Base-by-base conservation (phyloP, 176 grass and related monocot species). In the Bolboschoenus planiculmis region DNA sequence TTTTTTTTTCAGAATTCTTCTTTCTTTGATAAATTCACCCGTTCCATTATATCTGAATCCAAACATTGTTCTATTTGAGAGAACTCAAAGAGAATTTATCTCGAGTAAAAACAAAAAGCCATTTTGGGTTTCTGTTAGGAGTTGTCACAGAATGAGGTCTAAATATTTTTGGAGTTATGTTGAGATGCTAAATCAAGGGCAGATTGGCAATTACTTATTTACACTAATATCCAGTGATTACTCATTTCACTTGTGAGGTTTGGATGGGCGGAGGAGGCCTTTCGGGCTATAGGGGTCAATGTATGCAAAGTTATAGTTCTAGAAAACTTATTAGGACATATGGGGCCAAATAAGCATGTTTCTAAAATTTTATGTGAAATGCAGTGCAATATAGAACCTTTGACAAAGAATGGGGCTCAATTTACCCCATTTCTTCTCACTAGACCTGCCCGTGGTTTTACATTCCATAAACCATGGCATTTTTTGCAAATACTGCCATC, bases 101-200 rank as follows among this genome's bases (percentile, higher is more conserved):
- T 61, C 29, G 57, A 61, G 23, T 30, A 65, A 65, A 65, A 66
- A 23, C 20, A 42, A 70, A 23, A 34, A 16, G 16, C 59, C 35
- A 65, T 67, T 71, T 70, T 44, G 37, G n/a, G 44, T 71, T 62
- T 71, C 37, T 71, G 29, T 71, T 71, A 62, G 66, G 37, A 71
- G 3, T 24, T 13, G 37, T 71, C 39, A 71, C 37, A 26, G 66
- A 23, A 42, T 23, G 37, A 43, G 66, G 3, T 71, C 66, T 26
- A 44, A 24, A 43, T 26, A 71, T 18, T 43, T 60, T 68, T 68
- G 24, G 34, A 64, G 26, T 42, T 10, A 61, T 61, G 24, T 59
- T 61, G 58, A 42, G 65, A 40, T 70, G 24, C 36, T 70, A 42
- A 68, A 70, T 40, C 34, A 70, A 70, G 40, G 68, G 10, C 10